Percentiles rank a stretch among this genome's conserved stretches.
These are phyloP conservation scores for Corynespora cassiicola DNA, from an alignment of 2,329 filamentous ascomycete genomes.

Conservation along the genomic window DNA sequence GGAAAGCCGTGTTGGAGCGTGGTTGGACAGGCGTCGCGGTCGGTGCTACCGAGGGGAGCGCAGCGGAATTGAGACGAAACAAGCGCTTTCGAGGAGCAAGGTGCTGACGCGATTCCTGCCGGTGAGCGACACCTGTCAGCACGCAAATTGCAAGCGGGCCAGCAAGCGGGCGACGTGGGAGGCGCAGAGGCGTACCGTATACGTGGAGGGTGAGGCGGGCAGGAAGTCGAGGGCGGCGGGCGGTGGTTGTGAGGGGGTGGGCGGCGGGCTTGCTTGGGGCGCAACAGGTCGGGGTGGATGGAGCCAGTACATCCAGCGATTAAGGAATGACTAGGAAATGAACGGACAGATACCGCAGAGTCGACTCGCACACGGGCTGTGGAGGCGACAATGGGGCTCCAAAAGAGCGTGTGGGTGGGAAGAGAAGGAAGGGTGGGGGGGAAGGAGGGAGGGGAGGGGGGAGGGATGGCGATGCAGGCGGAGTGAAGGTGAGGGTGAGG, in stretches of 20 bases:
- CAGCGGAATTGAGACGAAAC: slow-evolving; percentile 46
- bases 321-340: slow-evolving; percentile 47
- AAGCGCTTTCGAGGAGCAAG: slow-evolving; percentile 45
- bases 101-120: slow-evolving; percentile 39
- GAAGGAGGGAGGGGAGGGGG: slow-evolving; percentile 23
- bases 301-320: slow-evolving; percentile 47
- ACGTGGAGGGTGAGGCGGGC: slow-evolving; percentile 5
- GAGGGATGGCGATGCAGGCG: slow-evolving; percentile 26
- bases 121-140: slow-evolving; percentile 34
- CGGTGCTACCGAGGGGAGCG: slow-evolving; percentile 38
- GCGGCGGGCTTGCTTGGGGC: slow-evolving; percentile 5
- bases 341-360: slow-evolving; percentile 45
- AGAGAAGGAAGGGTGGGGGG: slow-evolving; percentile 18
- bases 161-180: slow-evolving; percentile 3
- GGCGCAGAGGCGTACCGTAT: slow-evolving; percentile 32
- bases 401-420: slow-evolving; percentile 14
- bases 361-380: slow-evolving; percentile 29
- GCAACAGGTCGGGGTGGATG: slow-evolving; percentile 25
- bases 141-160: slow-evolving; percentile 27
- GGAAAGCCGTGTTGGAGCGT: slow-evolving; percentile 15
- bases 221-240: not conserved
- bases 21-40: slow-evolving; percentile 29
- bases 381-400: slow-evolving; percentile 43
- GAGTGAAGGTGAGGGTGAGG: slow-evolving; percentile 26
- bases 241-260: slow-evolving; percentile 11